Evolutionary conservation across 768 basidiomycete genomes (phyloP).

Genomic region (Hirschioporus abietinus): DNA sequence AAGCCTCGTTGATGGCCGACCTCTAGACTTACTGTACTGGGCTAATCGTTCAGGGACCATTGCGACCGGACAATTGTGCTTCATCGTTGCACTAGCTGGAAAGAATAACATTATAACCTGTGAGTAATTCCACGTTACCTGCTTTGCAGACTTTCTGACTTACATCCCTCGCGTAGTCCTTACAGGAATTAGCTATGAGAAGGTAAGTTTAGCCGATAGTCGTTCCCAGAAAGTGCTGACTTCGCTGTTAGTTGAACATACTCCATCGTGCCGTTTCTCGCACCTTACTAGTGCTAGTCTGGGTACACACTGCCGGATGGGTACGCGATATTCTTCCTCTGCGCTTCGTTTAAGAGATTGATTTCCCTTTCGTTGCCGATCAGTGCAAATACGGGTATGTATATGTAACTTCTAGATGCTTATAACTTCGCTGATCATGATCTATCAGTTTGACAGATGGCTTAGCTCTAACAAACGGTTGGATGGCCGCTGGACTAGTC

Average conservation of each 20-base stretch:
- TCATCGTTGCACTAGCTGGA: conserved; percentile 55
- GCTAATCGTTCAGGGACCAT: conserved; percentile 36
- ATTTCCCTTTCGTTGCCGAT: neutral
- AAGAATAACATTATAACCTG: conserved; percentile 52
- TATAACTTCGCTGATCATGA: neutral
- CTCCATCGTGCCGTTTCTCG: conserved; percentile 47
- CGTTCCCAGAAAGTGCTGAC: neutral
- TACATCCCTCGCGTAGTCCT: conserved; percentile 28
- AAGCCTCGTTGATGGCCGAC: conserved; percentile 3
- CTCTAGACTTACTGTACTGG: conserved; percentile 21
- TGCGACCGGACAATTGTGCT: conserved; percentile 44
- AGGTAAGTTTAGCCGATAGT: conserved; percentile 31
- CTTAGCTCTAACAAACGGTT: conserved; percentile 12
- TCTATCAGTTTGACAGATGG: conserved; percentile 2
- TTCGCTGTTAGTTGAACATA: conserved; percentile 28
- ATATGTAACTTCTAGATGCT: neutral
- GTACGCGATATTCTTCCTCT: conserved; percentile 20
- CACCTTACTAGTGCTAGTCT: conserved; percentile 38
- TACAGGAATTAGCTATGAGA: conserved; percentile 45
- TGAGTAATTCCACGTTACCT: conserved; percentile 16
- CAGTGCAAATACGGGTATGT: neutral
- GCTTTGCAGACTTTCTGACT: neutral
- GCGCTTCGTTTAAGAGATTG: neutral
- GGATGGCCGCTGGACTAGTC: conserved; percentile 28
- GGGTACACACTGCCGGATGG: conserved; percentile 44